These are phyloP conservation scores for Mollisia scopiformis DNA, from an alignment of 2,329 filamentous ascomycete species.

Conservation along the genomic window DNA sequence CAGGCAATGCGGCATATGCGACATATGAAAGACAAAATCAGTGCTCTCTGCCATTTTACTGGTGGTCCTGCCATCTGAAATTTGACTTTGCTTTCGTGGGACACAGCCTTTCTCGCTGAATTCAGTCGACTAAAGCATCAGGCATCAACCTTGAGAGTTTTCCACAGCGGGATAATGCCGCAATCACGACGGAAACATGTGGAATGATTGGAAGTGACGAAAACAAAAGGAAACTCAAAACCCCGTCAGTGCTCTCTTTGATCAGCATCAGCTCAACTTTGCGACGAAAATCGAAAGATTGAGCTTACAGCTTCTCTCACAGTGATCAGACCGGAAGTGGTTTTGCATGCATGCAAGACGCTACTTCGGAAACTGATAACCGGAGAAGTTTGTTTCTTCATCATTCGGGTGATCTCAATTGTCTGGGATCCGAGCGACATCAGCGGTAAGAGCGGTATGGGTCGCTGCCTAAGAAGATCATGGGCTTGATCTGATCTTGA, in stretches of 20 bases:
- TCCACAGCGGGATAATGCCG: not conserved
- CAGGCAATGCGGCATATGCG: too few species aligned
- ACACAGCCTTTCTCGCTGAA: not conserved
- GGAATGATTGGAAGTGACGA: not conserved
- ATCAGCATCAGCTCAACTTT: constrained; percentile 29
- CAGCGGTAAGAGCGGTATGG: not conserved
- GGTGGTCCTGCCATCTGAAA: not conserved
- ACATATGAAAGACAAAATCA: too few species aligned
- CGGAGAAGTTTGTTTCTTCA: constrained; percentile 29
- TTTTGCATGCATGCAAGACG: constrained; percentile 27
- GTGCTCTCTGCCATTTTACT: not conserved
- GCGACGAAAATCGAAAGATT: not conserved
- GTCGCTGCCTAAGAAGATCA: not conserved
- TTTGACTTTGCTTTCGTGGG: not conserved
- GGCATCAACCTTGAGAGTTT: not conserved
- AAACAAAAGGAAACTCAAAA: constrained; percentile 1
- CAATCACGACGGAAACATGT: not conserved
- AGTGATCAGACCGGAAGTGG: constrained; percentile 20
- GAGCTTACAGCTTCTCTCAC: constrained; percentile 28
- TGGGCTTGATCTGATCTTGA: not conserved
- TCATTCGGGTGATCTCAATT: constrained; percentile 28
- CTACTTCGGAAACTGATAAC: constrained; percentile 16
- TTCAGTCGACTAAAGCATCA: not conserved
- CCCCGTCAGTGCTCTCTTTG: constrained; percentile 39
- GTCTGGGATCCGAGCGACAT: not conserved